Evolutionary conservation across 441 rosid species (phyloP).

Genomic region (Jatropha multifida): DNA sequence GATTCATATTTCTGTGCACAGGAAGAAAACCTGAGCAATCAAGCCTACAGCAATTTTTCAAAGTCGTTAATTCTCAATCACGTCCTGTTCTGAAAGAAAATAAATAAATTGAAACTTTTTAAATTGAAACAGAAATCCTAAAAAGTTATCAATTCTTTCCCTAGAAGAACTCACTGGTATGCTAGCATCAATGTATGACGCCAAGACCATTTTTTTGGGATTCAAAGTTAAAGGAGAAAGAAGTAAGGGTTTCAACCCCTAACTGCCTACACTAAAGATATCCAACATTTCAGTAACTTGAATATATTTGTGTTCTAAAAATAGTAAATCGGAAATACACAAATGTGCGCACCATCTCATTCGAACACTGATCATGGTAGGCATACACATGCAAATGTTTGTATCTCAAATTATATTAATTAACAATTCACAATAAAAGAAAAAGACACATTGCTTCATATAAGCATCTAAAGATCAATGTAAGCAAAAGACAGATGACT

Average conservation of each 20-base stretch:
- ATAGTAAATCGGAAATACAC: background rate
- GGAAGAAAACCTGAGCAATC: background rate
- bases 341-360: background rate
- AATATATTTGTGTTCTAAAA: background rate
- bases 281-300: background rate
- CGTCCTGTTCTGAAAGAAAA: background rate
- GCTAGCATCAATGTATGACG: background rate
- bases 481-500: background rate
- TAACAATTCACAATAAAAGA: background rate
- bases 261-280: background rate
- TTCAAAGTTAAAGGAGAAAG: background rate
- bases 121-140: too few species aligned
- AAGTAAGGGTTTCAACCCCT: background rate
- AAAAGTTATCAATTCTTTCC: background rate
- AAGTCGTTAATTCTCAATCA: background rate
- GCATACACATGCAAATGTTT: background rate
- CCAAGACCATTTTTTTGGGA: background rate
- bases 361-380: background rate
- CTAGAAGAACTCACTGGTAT: background rate
- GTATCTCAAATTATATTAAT: background rate
- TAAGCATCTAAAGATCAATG: background rate
- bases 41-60: conserved; percentile 2
- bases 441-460: background rate
- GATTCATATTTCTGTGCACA: background rate
- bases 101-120: background rate